Conservation (phyloP, 2,329 filamentous ascomycete species). For the Orbilia oligospora region DNA sequence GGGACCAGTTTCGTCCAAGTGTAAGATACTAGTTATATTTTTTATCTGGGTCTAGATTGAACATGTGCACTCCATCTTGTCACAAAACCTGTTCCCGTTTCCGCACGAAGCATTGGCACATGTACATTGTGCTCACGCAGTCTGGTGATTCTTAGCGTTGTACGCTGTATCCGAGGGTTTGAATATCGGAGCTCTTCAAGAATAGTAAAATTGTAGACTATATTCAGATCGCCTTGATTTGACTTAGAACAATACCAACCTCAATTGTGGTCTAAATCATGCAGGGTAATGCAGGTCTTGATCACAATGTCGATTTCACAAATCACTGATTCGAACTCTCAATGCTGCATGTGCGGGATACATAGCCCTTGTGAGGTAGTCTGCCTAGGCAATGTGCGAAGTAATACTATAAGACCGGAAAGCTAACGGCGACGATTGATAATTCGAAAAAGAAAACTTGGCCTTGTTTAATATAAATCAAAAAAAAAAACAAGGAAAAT, state of each 20-base stretch:
- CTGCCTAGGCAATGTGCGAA: slow-evolving; percentile 8
- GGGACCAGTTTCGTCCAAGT: not conserved
- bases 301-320: not conserved
- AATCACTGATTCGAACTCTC: not conserved
- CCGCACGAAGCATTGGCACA: not conserved
- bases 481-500: not conserved
- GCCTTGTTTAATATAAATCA: not conserved
- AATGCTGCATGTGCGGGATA: not conserved
- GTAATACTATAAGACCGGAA: slow-evolving; percentile 8
- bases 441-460: not conserved
- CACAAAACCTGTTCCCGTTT: not conserved
- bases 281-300: not conserved
- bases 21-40: not conserved
- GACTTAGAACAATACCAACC: not conserved
- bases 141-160: not conserved
- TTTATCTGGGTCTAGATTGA: not conserved
- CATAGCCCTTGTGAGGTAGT: not conserved
- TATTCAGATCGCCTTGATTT: not conserved
- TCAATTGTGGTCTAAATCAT: not conserved
- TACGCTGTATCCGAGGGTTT: not conserved
- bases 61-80: not conserved
- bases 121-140: too few relatives aligned
- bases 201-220: not conserved
- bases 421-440: not conserved
- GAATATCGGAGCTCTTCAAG: not conserved